Evolutionary conservation across 2,329 filamentous ascomycete species (phyloP).

Genomic region (Nigrograna mackinnonii): DNA sequence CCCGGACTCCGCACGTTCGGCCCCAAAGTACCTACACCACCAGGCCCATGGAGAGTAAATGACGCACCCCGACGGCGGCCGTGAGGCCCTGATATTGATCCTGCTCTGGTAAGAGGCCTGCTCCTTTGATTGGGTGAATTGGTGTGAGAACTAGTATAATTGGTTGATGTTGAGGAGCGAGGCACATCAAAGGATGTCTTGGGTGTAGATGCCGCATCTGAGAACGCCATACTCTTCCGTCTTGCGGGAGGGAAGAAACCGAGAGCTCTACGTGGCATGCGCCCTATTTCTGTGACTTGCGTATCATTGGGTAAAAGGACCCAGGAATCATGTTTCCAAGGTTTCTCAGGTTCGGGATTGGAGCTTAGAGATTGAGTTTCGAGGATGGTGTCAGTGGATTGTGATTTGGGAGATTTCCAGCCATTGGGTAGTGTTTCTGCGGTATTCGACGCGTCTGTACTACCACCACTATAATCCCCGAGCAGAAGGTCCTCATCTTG

Average conservation of each 20-base stretch:
- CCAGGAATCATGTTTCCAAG: slow-evolving; percentile 90
- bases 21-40: slow-evolving; percentile 83
- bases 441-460: slow-evolving; percentile 16
- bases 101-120: slow-evolving; percentile 41
- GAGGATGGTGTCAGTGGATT: slow-evolving; percentile 32
- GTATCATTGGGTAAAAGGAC: slow-evolving; percentile 74
- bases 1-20: slow-evolving; percentile 74
- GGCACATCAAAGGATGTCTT: slow-evolving; percentile 66
- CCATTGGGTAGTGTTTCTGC: slow-evolving; percentile 33
- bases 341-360: slow-evolving; percentile 61
- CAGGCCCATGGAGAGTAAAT: slow-evolving; percentile 74
- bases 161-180: slow-evolving; percentile 46
- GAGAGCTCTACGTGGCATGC: slow-evolving; percentile 77
- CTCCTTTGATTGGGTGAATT: slow-evolving; percentile 43
- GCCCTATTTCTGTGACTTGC: slow-evolving; percentile 80
- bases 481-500: slow-evolving; percentile 44
- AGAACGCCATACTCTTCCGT: slow-evolving; percentile 78
- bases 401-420: slow-evolving; percentile 40
- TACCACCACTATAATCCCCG: slow-evolving; percentile 30
- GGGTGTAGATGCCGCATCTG: slow-evolving; percentile 67
- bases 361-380: slow-evolving; percentile 36
- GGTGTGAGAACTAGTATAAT: slow-evolving; percentile 18
- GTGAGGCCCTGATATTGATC: slow-evolving; percentile 39
- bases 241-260: slow-evolving; percentile 91
- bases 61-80: slow-evolving; percentile 41